phyloP scores from a whole-genome alignment of 2,329 filamentous ascomycete genomes.

The Aspergillus melleus region DNA sequence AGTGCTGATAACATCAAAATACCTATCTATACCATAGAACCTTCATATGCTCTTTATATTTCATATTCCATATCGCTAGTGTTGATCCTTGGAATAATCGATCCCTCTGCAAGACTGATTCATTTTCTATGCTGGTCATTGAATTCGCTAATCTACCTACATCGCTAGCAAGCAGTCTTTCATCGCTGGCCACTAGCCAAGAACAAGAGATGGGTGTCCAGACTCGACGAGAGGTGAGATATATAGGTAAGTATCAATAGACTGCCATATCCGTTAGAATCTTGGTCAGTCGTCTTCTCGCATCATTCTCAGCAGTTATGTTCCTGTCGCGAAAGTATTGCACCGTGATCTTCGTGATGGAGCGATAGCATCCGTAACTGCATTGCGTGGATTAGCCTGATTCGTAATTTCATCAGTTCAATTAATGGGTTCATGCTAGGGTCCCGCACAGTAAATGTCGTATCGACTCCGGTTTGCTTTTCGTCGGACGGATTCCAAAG shows the following conservation, averaged over 20 bases:
- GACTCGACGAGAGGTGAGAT: too few relatives aligned
- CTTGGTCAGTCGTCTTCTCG: constrained; percentile 36
- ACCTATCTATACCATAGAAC: too few relatives aligned
- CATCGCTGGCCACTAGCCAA: background rate
- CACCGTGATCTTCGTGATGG: constrained; percentile 36
- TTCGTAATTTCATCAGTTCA: background rate
- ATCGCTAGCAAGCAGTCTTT: background rate
- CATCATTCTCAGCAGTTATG: constrained; percentile 37
- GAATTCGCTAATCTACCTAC: background rate
- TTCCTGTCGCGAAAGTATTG: constrained; percentile 42
- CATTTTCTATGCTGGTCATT: background rate
- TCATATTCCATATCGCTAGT: too few relatives aligned
- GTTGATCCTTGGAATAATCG: too few relatives aligned
- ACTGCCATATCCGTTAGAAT: constrained; percentile 31
- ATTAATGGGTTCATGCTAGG: background rate
- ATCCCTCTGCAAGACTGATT: background rate
- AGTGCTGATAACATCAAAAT: too few relatives aligned
- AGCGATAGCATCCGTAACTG: constrained; percentile 43
- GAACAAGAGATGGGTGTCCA: background rate
- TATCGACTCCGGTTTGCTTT: constrained; percentile 26
- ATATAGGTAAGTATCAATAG: constrained; percentile 6
- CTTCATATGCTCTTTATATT: too few relatives aligned
- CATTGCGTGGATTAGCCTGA: background rate
- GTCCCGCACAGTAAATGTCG: constrained; percentile 37
- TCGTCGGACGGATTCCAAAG: constrained; percentile 29